These are phyloP conservation scores for Westerdykella ornata DNA, from an alignment of 2,329 filamentous ascomycete species.

Conservation along the genomic window DNA sequence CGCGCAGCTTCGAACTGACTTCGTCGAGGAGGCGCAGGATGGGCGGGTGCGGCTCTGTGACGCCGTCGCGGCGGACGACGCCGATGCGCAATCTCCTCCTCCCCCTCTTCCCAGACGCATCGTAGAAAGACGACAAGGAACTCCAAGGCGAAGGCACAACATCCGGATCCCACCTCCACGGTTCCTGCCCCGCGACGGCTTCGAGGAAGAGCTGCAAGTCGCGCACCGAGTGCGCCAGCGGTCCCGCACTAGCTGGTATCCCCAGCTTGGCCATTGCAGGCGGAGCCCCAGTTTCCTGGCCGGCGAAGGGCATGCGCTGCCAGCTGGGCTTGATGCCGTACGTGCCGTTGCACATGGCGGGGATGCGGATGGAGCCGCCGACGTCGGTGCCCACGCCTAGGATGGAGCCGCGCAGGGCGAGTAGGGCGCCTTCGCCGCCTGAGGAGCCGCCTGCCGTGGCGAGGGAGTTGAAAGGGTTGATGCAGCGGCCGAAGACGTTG, in stretches of 20 bases:
- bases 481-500: slow-evolving; percentile 54
- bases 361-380: slow-evolving; percentile 63
- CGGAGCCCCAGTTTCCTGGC: slow-evolving; percentile 45
- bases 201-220: slow-evolving; percentile 51
- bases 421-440: slow-evolving; percentile 57
- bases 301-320: slow-evolving; percentile 47
- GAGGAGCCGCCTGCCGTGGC: slow-evolving; percentile 59
- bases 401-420: slow-evolving; percentile 53
- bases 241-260: slow-evolving; percentile 42
- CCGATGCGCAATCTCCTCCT: slow-evolving; percentile 40
- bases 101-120: slow-evolving; percentile 10
- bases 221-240: slow-evolving; percentile 43
- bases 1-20: slow-evolving; percentile 31
- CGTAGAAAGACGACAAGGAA: slow-evolving; percentile 10
- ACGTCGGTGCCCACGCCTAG: slow-evolving; percentile 60
- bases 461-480: slow-evolving; percentile 57
- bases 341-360: slow-evolving; percentile 60
- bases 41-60: slow-evolving; percentile 49
- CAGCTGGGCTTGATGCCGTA: slow-evolving; percentile 45
- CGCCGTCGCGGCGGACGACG: slow-evolving; percentile 45
- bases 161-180: slow-evolving; percentile 47
- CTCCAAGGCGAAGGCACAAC: slow-evolving; percentile 38
- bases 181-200: slow-evolving; percentile 46
- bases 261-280: slow-evolving; percentile 44
- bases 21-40: slow-evolving; percentile 44